Conservation (phyloP, 2,329 filamentous ascomycete genomes). For the Aspergillus fumigatiaffinis region DNA sequence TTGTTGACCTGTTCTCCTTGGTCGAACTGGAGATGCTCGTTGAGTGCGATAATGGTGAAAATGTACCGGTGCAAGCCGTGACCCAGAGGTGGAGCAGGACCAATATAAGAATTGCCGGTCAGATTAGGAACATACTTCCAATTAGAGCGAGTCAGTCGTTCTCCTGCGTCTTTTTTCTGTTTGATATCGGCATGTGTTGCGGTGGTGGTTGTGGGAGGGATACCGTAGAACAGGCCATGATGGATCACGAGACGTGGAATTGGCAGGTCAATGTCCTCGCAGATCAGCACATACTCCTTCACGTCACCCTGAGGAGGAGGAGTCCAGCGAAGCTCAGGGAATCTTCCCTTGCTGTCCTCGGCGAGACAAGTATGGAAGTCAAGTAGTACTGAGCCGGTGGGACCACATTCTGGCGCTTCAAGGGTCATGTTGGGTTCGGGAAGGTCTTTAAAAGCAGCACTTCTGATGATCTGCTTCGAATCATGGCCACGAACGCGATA, state of each 20-base stretch:
- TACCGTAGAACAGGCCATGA: conserved; percentile 29
- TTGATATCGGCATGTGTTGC: conserved; percentile 16
- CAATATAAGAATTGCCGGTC: conserved; percentile 20
- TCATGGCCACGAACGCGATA: conserved; percentile 26
- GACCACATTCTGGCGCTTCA: conserved; percentile 19
- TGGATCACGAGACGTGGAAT: conserved; percentile 24
- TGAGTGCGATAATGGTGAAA: conserved; percentile 29
- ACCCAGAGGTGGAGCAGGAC: conserved; percentile 25
- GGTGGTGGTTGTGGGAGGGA: conserved; percentile 19
- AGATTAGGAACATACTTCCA: conserved; percentile 28
- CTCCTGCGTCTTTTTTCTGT: conserved; percentile 5
- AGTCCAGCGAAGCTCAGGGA: conserved; percentile 24
- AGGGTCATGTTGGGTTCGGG: conserved; percentile 23
- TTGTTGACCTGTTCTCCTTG: conserved; percentile 20
- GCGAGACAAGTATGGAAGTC: conserved; percentile 20
- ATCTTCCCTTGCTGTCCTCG: conserved; percentile 16
- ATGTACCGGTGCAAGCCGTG: conserved; percentile 33
- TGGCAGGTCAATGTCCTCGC: conserved; percentile 30
- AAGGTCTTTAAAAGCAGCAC: conserved; percentile 19
- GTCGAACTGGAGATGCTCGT: conserved; percentile 18
- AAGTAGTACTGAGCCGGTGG: conserved; percentile 20
- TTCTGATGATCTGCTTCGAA: conserved; percentile 18
- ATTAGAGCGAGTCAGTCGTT: conserved; percentile 20
- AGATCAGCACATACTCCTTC: conserved; percentile 25
- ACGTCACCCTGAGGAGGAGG: conserved; percentile 13